These are phyloP conservation scores for Adansonia digitata DNA, from an alignment of 345 rosid species.

Conservation along the genomic window DNA sequence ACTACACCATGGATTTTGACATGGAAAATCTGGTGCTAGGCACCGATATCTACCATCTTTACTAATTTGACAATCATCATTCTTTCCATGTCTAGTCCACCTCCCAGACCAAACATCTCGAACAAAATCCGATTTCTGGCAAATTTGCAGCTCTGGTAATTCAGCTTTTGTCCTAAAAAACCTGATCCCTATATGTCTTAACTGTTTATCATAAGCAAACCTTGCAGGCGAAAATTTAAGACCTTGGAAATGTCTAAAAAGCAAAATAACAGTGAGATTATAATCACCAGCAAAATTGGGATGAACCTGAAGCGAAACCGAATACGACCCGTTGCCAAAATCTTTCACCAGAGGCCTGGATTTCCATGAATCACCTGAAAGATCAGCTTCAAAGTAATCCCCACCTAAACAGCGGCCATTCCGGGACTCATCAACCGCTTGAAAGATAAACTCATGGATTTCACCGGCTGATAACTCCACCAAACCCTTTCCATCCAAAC, in stretches of 20 bases:
- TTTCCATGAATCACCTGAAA: conserved; percentile 85
- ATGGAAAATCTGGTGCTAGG: conserved; percentile 50
- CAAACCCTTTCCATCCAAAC: conserved; percentile 44
- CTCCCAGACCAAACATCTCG: conserved; percentile 76
- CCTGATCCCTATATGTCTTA: conserved; percentile 42
- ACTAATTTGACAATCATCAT: conserved; percentile 57
- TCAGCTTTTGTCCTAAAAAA: conserved; percentile 31
- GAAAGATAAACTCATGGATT: conserved; percentile 57
- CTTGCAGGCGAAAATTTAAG: conserved; percentile 62
- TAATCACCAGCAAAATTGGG: conserved; percentile 77
- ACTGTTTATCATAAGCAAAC: conserved; percentile 49
- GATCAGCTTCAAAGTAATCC: conserved; percentile 84
- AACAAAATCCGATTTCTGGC: conserved; percentile 56
- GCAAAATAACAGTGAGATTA: conserved; percentile 65
- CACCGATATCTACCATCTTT: conserved; percentile 78
- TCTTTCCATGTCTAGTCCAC: conserved; percentile 84
- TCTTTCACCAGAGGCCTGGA: conserved; percentile 77
- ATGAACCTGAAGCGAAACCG: conserved; percentile 73
- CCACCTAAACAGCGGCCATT: conserved; percentile 65
- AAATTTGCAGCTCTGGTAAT: conserved; percentile 47
- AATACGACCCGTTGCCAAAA: conserved; percentile 75
- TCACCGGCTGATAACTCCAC: conserved; percentile 59
- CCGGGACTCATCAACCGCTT: conserved; percentile 53
- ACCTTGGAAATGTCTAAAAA: conserved; percentile 71
- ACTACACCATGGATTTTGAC: conserved; percentile 77